Base-by-base conservation (phyloP, 768 basidiomycete genomes). In the Kwoniella europaea region DNA sequence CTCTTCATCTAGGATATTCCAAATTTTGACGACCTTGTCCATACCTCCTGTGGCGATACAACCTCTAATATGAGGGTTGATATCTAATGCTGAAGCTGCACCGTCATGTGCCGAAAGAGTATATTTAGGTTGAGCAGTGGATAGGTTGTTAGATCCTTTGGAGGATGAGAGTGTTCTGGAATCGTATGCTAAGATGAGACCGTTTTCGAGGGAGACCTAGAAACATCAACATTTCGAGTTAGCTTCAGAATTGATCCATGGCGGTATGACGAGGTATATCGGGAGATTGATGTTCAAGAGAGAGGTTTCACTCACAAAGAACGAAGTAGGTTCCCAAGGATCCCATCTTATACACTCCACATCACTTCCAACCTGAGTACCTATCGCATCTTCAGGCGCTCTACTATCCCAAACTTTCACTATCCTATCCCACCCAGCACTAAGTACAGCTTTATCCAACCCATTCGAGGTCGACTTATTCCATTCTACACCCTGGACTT, bases 401-500 rank as follows among this genome's bases (percentile, higher is more conserved):
- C 96, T 86, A 16, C 92, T 90, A 84, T 99, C 97, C 83, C 97
- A 98, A 29, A 92, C 91, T 69, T 93, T 87, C n/a, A 98, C 93
- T 0, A 92, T 95, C 46, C 94, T 89, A 85, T 98, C 97, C 79
- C 93, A 98, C 70, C 93, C 92, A 22, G 96, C 97, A 10, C 93
- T 95, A 66, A 99, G 85, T 46, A 99, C 85, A 29, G 97, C 93
- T 10, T 91, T 92, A 20, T 95, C 92, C 72, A 97, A 91, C 65
- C 73, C 78, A 10, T 70, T 75, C 15, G 68, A 71, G 4, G 71
- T 59, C 87, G 87, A 52, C 42, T 89, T 87, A 82, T 97, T 97
- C 97, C 97, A 99, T 77, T 94, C 91, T 9, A 99, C 93, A 2
- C 92, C 90, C 84, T 98, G 95, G 24, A 99, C 92, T 85, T 96